Evolutionary conservation across 1,284 basidiomycete species (phyloP), one percentile per base, ranked within the genome.

Genomic region (Tremellales sp.): DNA sequence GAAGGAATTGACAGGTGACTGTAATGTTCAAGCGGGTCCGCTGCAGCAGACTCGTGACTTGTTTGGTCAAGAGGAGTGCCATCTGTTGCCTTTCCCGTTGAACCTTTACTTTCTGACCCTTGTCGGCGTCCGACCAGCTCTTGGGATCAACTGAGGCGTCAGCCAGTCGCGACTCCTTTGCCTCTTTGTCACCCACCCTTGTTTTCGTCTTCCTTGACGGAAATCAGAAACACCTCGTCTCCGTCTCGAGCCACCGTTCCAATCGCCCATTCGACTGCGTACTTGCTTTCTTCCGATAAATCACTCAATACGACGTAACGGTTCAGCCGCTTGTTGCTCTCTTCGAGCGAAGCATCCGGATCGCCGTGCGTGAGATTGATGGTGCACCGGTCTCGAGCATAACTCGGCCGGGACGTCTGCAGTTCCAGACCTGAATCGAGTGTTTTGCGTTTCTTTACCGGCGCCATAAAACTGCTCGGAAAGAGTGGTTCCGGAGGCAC

Each of bases 231-330:
- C 25, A 93, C 76, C 73, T 92, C 87, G 68, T 98, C 94, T 0
- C 94, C 94, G 71, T 97, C 93, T 54, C 92, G 78, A 52, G 97
- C 76, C 0, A 97, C 94, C 0, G 94, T 97, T 4, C 94, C 94
- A 53, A 97, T 93, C 1, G 88, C 91, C 90, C 91, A 94, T 69
- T 94, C 90, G 6, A 94, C 82, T 0, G 92, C 91, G 72, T 90
- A 96, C 31, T 86, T 79, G 72, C 83, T 85, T 76, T 96, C 92
- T 60, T 96, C 88, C 57, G 87, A 91, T 61, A 97, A 72, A 79
- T 98, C 94, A 64, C 89, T 94, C 2, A 90, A 87, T 17, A 97
- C 86, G 5, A 97, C 79, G 71, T 97, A 98, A 40, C 81, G 80
- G 62, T 84, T 83, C 54, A 77, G 71, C 27, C 81, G 80, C 59